Evolutionary conservation across 768 basidiomycete genomes (phyloP).

Genomic region (Boletus fagicola): DNA sequence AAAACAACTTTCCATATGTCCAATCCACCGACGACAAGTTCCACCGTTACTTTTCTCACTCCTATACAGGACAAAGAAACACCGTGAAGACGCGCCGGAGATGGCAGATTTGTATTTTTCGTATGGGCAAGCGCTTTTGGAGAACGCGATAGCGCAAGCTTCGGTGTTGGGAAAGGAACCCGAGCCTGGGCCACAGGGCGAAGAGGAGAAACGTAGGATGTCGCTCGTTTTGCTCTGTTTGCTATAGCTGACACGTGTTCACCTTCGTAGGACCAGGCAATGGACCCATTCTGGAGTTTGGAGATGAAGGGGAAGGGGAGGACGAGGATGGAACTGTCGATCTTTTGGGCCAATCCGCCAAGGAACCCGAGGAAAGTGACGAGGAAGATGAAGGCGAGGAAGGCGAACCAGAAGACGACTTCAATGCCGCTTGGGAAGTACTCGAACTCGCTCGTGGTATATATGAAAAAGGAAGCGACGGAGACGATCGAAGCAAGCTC

Average conservation of each 20-base stretch:
- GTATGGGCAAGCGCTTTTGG: constrained; percentile 91
- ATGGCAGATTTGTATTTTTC: constrained; percentile 85
- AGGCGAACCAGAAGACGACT: constrained; percentile 91
- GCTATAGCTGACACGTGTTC: constrained; percentile 1
- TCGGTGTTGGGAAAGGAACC: constrained; percentile 87
- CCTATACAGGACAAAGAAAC: constrained; percentile 58
- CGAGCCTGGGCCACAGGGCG: constrained; percentile 46
- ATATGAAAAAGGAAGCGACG: constrained; percentile 64
- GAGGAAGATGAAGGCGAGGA: constrained; percentile 62
- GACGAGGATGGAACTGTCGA: constrained; percentile 62
- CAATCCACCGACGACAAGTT: constrained; percentile 11
- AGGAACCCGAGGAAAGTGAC: constrained; percentile 49
- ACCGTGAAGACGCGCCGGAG: constrained; percentile 79
- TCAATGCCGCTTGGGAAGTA: constrained; percentile 97
- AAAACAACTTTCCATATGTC: neutral
- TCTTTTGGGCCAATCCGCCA: constrained; percentile 58
- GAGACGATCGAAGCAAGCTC: constrained; percentile 62
- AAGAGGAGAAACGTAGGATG: constrained; percentile 38
- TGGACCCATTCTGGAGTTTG: constrained; percentile 74
- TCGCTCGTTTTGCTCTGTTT: neutral
- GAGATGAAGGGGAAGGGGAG: constrained; percentile 69
- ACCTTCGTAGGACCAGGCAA: constrained; percentile 37
- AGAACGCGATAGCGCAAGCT: constrained; percentile 84
- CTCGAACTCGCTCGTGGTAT: constrained; percentile 91
- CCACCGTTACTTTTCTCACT: neutral